Percentiles rank a stretch among this genome's conserved stretches.
Evolutionary conservation across 1,139 yeast species (phyloP).

Genomic region (Wickerhamiella pararugosa): DNA sequence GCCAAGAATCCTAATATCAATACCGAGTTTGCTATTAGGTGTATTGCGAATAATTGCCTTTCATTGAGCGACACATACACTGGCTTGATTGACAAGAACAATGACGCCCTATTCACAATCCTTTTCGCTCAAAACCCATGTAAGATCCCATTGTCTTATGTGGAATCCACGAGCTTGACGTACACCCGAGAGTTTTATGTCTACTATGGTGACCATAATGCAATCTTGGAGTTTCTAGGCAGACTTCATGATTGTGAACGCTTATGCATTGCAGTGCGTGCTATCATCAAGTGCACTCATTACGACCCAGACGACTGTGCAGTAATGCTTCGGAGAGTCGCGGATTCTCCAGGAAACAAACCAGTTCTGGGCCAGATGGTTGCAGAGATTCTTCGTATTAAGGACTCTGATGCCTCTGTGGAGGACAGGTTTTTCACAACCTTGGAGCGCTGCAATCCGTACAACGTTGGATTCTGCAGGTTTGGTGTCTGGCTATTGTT

Average conservation of each 20-base stretch:
- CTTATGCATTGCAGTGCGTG: not conserved
- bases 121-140: too few species aligned
- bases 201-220: not conserved
- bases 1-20: not conserved
- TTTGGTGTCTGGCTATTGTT: conserved; percentile 8
- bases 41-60: conserved; percentile 1
- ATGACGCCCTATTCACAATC: not conserved
- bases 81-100: conserved; percentile 1
- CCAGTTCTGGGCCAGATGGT: too few species aligned
- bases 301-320: not conserved
- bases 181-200: not conserved
- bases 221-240: not conserved
- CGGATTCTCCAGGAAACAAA: too few species aligned
- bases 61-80: conserved; percentile 2
- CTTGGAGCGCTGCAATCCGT: conserved; percentile 13
- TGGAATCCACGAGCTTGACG: not conserved
- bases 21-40: not conserved
- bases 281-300: not conserved
- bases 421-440: conserved; percentile 5
- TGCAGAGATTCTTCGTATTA: too few species aligned
- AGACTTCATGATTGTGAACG: not conserved
- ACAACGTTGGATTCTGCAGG: conserved; percentile 13
- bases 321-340: not conserved
- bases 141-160: too few species aligned
- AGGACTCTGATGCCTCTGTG: not conserved